phyloP scores from a whole-genome alignment of 345 rosid species.

The Lepidium africanum region DNA sequence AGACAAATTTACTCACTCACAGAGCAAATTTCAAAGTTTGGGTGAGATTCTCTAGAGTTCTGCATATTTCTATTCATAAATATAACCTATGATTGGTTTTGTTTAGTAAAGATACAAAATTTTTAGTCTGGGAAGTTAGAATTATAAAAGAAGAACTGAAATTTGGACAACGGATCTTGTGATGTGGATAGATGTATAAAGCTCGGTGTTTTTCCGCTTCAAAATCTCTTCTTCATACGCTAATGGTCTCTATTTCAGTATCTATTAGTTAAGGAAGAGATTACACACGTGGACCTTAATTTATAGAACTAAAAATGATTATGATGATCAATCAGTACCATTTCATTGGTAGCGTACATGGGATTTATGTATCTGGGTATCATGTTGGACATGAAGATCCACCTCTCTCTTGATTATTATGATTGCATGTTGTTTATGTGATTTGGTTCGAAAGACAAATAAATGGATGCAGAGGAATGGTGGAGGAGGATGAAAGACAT shows the following conservation, averaged over 20 bases:
- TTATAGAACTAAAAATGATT: neutral
- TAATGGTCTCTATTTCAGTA: slow-evolving; percentile 51
- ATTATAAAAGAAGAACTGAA: neutral
- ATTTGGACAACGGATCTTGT: slow-evolving; percentile 69
- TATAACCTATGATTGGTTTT: neutral
- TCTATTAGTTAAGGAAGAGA: neutral
- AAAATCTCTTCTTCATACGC: slow-evolving; percentile 73
- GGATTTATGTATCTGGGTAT: slow-evolving; percentile 69
- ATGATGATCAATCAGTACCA: slow-evolving; percentile 53
- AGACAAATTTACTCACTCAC: slow-evolving; percentile 38
- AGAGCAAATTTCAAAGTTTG: slow-evolving; percentile 59
- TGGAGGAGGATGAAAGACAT: slow-evolving; percentile 32
- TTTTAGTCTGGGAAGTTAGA: neutral
- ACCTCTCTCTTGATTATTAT: neutral
- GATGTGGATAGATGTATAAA: slow-evolving; percentile 85
- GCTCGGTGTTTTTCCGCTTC: slow-evolving; percentile 53
- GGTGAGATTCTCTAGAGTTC: slow-evolving; percentile 35
- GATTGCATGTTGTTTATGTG: neutral
- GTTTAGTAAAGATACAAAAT: neutral
- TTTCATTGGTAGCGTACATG: slow-evolving; percentile 71
- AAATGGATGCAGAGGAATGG: slow-evolving; percentile 36
- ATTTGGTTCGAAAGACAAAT: neutral
- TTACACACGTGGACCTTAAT: neutral
- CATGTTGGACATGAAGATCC: slow-evolving; percentile 29
- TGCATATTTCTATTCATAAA: neutral